A percentile compares a stretch with the other conserved stretches of the same genome.
Conservation (phyloP, 1,139 yeast genomes). For the Yamadazyma jaroonii region DNA sequence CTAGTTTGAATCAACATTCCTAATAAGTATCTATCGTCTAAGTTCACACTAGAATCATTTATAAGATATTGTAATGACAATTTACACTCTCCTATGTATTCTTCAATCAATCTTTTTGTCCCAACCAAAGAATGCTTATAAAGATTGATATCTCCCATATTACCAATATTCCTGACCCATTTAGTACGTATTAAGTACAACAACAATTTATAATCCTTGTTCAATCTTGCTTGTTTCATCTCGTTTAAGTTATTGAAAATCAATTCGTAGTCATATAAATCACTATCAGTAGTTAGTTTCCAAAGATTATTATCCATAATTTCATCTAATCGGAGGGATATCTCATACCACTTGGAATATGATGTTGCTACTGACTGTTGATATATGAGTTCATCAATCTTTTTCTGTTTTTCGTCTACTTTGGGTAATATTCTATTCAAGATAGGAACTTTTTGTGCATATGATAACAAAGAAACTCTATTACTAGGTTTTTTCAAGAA, state of each 20-base stretch:
- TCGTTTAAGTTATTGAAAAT: constrained; percentile 54
- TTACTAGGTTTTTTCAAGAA: constrained; percentile 1
- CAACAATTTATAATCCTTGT: constrained; percentile 57
- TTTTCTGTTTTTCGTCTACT: constrained; percentile 24
- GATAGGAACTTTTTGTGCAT: constrained; percentile 23
- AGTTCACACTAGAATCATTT: constrained; percentile 37
- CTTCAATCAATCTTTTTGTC: constrained; percentile 79
- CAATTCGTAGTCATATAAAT: constrained; percentile 68
- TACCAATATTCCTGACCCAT: constrained; percentile 83
- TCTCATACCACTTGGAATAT: constrained; percentile 68
- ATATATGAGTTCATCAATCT: constrained; percentile 32
- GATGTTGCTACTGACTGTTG: constrained; percentile 61
- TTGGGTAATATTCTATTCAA: constrained; percentile 25
- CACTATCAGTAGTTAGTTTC: constrained; percentile 63
- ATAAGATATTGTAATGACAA: constrained; percentile 52
- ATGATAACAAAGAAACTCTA: constrained; percentile 10
- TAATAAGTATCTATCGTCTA: constrained; percentile 68
- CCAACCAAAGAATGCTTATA: constrained; percentile 83
- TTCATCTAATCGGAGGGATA: constrained; percentile 62
- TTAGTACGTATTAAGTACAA: constrained; percentile 77
- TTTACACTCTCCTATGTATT: constrained; percentile 77
- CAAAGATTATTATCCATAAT: constrained; percentile 64
- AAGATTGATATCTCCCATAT: constrained; percentile 78
- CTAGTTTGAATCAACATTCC: constrained; percentile 85
- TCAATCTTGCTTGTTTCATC: constrained; percentile 56